Evolutionary conservation across 192 early-diverging fungal genomes (phyloP).

Genomic region (Mortierella antarctica): DNA sequence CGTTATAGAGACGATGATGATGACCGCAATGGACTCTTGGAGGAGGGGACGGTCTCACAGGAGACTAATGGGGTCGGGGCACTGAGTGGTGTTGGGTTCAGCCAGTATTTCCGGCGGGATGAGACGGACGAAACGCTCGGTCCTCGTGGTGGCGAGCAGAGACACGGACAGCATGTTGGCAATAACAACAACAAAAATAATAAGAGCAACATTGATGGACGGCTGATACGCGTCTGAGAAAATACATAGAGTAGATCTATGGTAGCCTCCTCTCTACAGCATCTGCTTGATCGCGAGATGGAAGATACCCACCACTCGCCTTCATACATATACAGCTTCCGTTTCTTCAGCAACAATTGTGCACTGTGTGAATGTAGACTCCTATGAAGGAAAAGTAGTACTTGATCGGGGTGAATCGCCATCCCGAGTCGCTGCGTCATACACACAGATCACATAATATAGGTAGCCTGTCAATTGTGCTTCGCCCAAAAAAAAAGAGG

Average conservation of each 20-base stretch:
- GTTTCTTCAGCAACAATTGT: too few relatives aligned
- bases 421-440: background rate
- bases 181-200: conserved; percentile 4
- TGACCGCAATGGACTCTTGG: background rate
- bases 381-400: too few relatives aligned
- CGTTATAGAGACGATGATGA: conserved; percentile 6
- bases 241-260: too few relatives aligned
- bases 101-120: conserved; percentile 19
- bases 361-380: too few relatives aligned
- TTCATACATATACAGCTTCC: too few relatives aligned
- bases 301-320: too few relatives aligned
- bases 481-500: too few relatives aligned
- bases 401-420: conserved; percentile 3
- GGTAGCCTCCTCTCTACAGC: too few relatives aligned
- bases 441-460: background rate
- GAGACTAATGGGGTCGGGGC: background rate
- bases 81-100: conserved; percentile 16
- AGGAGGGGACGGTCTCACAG: background rate
- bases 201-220: background rate
- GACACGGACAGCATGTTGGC: background rate
- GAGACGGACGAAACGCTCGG: background rate
- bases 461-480: too few relatives aligned
- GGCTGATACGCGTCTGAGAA: background rate
- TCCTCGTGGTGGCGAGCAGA: too few relatives aligned
- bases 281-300: too few relatives aligned